A percentile compares a stretch with the other conserved stretches of the same genome.
phyloP scores from a whole-genome alignment of 2,329 filamentous ascomycete species.

The Cadophora gregata region DNA sequence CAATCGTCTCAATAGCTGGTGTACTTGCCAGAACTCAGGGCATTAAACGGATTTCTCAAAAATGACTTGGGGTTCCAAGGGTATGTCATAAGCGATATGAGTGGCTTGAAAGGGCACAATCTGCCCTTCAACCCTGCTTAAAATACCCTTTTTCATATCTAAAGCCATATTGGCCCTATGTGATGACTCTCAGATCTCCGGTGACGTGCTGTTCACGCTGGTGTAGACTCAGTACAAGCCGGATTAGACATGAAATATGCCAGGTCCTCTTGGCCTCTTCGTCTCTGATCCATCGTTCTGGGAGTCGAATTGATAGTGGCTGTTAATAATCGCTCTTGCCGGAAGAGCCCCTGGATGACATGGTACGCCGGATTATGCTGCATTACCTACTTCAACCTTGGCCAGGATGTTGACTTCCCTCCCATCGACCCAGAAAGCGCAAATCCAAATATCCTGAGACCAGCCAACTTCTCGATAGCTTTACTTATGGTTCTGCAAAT shows the following conservation, averaged over 20 bases:
- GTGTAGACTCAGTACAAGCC: slow-evolving; percentile 61
- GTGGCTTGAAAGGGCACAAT: neutral
- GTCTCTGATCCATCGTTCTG: slow-evolving; percentile 27
- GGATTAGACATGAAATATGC: slow-evolving; percentile 75
- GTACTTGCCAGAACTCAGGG: slow-evolving; percentile 57
- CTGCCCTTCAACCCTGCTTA: neutral
- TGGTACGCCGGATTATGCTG: slow-evolving; percentile 68
- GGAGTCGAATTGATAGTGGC: slow-evolving; percentile 41
- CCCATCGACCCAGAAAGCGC: slow-evolving; percentile 29
- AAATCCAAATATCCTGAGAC: slow-evolving; percentile 28
- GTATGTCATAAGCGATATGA: slow-evolving; percentile 65
- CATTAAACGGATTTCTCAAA: slow-evolving; percentile 56
- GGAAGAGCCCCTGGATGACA: slow-evolving; percentile 59
- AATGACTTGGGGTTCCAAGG: slow-evolving; percentile 57
- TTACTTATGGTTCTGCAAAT: slow-evolving; percentile 73
- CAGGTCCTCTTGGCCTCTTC: slow-evolving; percentile 62
- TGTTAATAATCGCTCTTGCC: slow-evolving; percentile 55
- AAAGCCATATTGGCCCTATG: neutral
- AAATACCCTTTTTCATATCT: neutral
- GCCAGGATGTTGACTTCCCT: slow-evolving; percentile 55
- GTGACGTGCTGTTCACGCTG: slow-evolving; percentile 66
- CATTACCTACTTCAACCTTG: slow-evolving; percentile 67
- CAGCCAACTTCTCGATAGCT: slow-evolving; percentile 69
- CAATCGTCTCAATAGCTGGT: slow-evolving; percentile 55
- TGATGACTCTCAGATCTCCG: neutral